phyloP scores from a whole-genome alignment of 1,284 basidiomycete genomes.

The Mycena citricolor region DNA sequence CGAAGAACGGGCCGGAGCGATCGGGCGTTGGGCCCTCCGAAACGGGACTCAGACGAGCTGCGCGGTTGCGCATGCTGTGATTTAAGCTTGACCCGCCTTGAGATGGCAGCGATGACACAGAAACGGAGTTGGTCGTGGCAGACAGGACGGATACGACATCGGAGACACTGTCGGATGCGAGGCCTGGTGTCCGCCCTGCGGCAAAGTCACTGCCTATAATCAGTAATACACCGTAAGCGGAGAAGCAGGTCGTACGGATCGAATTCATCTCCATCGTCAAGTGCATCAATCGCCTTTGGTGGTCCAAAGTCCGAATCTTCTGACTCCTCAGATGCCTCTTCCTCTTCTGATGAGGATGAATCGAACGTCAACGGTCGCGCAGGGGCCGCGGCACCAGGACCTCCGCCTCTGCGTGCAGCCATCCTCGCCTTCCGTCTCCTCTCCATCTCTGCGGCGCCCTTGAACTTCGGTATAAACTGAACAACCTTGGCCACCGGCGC shows the following conservation, averaged over 20 bases:
- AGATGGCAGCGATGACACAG: constrained; percentile 51
- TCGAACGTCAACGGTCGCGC: constrained; percentile 45
- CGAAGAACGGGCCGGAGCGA: constrained; percentile 30
- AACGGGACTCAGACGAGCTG: constrained; percentile 66
- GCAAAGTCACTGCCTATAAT: constrained; percentile 44
- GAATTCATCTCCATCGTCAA: constrained; percentile 70
- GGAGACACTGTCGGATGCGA: constrained; percentile 55
- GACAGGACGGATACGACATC: constrained; percentile 59
- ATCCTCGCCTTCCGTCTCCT: constrained; percentile 63
- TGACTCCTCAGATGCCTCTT: constrained; percentile 49
- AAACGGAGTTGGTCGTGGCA: constrained; percentile 44
- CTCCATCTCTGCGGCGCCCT: constrained; percentile 78
- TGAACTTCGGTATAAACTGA: constrained; percentile 72
- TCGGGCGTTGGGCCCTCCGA: constrained; percentile 42
- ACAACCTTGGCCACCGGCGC: constrained; percentile 46
- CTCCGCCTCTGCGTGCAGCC: constrained; percentile 51
- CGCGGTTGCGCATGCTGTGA: constrained; percentile 35
- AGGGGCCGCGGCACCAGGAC: constrained; percentile 29
- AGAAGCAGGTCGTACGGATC: constrained; percentile 59
- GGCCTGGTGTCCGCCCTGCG: constrained; percentile 44
- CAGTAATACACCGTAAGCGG: not conserved
- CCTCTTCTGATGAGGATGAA: constrained; percentile 60
- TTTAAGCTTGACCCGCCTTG: constrained; percentile 37
- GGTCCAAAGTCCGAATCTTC: constrained; percentile 55
- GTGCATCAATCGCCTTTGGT: constrained; percentile 43